Evolutionary conservation across 345 rosid species (phyloP), one percentile per base, ranked within the genome.

Genomic region (Citrus mangshanensis): DNA sequence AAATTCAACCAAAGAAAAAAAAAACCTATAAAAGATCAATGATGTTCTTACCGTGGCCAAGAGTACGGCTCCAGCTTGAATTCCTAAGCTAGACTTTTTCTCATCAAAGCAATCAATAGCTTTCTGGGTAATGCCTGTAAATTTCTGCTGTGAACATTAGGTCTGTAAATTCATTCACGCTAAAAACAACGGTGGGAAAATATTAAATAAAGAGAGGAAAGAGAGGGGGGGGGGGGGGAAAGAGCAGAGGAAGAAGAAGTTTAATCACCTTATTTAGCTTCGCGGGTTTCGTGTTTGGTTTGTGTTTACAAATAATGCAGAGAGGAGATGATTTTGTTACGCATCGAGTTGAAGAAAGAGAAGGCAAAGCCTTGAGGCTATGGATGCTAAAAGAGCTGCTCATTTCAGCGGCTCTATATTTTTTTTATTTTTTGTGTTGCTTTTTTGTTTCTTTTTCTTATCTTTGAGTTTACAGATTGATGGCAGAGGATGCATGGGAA

Each of bases 61-160:
- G 61, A 91, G 78, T 65, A 64, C 32, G 22, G 89, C 88, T 73
- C 88, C 95, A 63, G 89, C 72, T 82, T 87, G 92, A 79, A 90
- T 72, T 66, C 86, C 91, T 78, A 87, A 77, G 77, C 87, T 78
- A 60, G 85, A 77, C 66, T 80, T 89, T 75, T 87, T 91, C 25
- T 61, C 70, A 75, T 78, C 82, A 62, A 73, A 46, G 65, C 2
- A 77, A 18, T 73, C 81, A 40, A 16, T 27, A 4, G 80, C 60
- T 34, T 71, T 85, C 68, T 49, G 72, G 81, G 74, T 72, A 25
- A 76, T 82, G 75, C 79, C 78, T 21, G 66, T 49, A 34, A 70
- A 72, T 81, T 84, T 80, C 87, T 89, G 81, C 32, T 73, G 28
- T 21, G 18, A 30, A 27, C 9, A 62, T 12, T 25, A 14, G 2